A percentile compares a stretch with the other conserved stretches of the same genome.
These are phyloP conservation scores for Pestalotiopsis sp. DNA, from an alignment of 2,329 filamentous ascomycete species.

Conservation along the genomic window DNA sequence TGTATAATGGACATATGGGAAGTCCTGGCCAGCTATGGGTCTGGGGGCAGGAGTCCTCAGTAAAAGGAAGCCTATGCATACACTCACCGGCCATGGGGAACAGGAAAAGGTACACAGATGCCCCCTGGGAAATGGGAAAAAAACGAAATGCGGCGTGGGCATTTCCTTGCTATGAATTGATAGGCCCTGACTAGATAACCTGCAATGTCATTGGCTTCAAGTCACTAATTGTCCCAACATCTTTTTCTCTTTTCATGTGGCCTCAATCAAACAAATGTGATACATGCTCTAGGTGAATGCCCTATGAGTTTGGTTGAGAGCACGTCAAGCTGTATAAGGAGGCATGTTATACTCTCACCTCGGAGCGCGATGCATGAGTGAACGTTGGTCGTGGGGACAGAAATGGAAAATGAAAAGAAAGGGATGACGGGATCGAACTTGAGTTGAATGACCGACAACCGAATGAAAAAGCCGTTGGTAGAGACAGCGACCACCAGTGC, in stretches of 20 bases:
- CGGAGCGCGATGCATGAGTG: too few species aligned
- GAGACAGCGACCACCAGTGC: too few species aligned
- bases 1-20: slow-evolving; percentile 10
- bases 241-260: background rate
- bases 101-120: background rate
- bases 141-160: background rate
- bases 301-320: too few species aligned
- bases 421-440: too few species aligned
- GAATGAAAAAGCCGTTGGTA: too few species aligned
- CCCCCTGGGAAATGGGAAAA: background rate
- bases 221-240: background rate
- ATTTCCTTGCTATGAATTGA: background rate
- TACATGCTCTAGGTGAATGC: background rate
- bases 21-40: background rate
- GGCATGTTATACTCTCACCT: too few species aligned
- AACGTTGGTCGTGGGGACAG: too few species aligned
- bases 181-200: background rate
- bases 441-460: too few species aligned
- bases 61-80: background rate
- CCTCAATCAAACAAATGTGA: background rate
- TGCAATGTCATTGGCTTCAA: background rate
- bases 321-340: too few species aligned
- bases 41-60: background rate
- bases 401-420: too few species aligned
- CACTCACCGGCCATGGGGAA: background rate